Percentiles rank a stretch among this genome's conserved stretches.
phyloP scores from a whole-genome alignment of 208 protist genomes.

The Endotrypanum monterogeii region DNA sequence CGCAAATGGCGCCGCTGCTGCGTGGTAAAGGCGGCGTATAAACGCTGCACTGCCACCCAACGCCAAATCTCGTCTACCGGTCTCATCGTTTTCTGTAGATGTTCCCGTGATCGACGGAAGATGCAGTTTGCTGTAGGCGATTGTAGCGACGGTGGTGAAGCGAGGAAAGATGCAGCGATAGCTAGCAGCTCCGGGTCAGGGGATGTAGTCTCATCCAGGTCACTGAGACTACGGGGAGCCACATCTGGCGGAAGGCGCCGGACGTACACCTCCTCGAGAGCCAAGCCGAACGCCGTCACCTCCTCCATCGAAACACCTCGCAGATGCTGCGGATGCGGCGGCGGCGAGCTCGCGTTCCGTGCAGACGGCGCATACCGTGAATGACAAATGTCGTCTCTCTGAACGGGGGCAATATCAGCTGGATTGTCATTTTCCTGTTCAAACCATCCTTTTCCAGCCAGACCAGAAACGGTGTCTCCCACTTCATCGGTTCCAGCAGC shows the following conservation, averaged over 20 bases:
- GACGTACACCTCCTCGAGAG: constrained; percentile 70
- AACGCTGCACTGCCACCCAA: constrained; percentile 67
- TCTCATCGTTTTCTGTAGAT: background rate
- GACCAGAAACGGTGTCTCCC: background rate
- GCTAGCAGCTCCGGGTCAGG: constrained; percentile 55
- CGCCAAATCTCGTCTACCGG: constrained; percentile 47
- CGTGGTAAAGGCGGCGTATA: constrained; percentile 61
- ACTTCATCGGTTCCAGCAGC: background rate
- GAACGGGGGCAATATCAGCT: background rate
- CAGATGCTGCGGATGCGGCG: background rate
- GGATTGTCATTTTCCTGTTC: background rate
- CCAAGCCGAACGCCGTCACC: constrained; percentile 31
- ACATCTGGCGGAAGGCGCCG: constrained; percentile 75
- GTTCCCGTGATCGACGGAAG: constrained; percentile 6
- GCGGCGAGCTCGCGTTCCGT: background rate
- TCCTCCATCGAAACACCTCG: constrained; percentile 26
- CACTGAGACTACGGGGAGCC: constrained; percentile 74
- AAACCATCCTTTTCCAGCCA: background rate
- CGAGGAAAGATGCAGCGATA: constrained; percentile 60
- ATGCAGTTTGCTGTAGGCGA: background rate
- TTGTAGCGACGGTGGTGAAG: constrained; percentile 56
- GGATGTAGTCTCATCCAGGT: constrained; percentile 61
- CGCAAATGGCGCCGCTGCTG: constrained; percentile 56
- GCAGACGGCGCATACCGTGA: no score
- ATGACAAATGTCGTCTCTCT: background rate